A percentile compares a stretch with the other conserved stretches of the same genome.
Conservation (phyloP, 208 protist genomes). For the Crithidia thermophila region DNA sequence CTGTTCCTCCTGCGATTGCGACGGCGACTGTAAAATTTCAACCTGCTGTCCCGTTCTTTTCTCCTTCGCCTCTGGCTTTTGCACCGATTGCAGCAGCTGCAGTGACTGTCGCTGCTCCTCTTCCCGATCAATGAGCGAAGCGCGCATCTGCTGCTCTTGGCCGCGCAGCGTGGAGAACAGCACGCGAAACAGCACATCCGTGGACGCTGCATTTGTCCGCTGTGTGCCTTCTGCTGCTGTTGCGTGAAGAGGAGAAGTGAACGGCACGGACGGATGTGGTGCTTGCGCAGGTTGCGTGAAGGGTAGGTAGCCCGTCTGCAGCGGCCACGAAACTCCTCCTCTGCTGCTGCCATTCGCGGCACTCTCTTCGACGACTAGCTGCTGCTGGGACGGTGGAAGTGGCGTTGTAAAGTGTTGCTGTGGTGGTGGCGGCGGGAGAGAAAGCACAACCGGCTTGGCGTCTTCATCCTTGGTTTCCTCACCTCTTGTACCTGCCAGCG, state of each 20-base stretch:
- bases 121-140: constrained; percentile 12
- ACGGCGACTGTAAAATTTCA: neutral
- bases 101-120: constrained; percentile 29
- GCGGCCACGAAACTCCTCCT: too few relatives aligned
- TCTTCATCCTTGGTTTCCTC: too few relatives aligned
- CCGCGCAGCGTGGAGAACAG: constrained; percentile 1
- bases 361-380: too few relatives aligned
- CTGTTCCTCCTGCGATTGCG: too few relatives aligned
- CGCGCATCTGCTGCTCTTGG: constrained; percentile 20
- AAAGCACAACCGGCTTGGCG: too few relatives aligned
- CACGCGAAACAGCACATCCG: neutral
- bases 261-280: too few relatives aligned
- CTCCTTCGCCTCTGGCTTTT: too few relatives aligned
- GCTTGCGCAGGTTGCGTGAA: too few relatives aligned
- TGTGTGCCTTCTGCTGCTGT: neutral
- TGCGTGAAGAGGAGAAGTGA: neutral
- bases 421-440: too few relatives aligned
- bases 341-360: too few relatives aligned
- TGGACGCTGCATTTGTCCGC: neutral
- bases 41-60: neutral
- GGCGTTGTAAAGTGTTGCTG: too few relatives aligned
- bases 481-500: too few relatives aligned
- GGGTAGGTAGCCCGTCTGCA: neutral
- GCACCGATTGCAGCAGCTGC: neutral
- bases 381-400: neutral